Base-by-base conservation (phyloP, 2,329 filamentous ascomycete genomes). In the Pseudogymnoascus sp. region DNA sequence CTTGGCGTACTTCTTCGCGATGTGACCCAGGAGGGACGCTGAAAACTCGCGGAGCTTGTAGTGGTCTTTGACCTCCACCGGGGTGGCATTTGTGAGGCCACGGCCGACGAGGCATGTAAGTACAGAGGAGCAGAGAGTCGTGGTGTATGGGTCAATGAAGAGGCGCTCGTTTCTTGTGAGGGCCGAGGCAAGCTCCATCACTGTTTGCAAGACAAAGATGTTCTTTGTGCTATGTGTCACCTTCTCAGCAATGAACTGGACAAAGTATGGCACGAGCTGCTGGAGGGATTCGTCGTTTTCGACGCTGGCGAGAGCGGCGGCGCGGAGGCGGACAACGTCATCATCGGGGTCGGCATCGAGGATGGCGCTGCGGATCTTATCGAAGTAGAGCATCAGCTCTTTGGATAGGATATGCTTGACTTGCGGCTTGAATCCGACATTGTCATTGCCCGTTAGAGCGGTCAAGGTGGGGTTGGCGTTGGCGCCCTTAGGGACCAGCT, bases 381-480 rank as follows among this genome's bases (percentile, higher is more conserved):
- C 92, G 72, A 97, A 99, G 78, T 97, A 97, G 35, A 97, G 84
- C 66, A 96, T 92, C 21, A 97, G 85, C 76, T 99, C 94, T 76
- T 96, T 96, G 67, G 91, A 96, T 49, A 99, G 84, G 59, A 97
- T 89, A 73, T 99, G 94, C 77, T 97, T 97, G 67, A 99, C 92
- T 11, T 92, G 82, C 2, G 94, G 93, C 73, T 93, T 93, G 76
- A 96, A 87, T 43, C 87, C 82, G 62, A 92, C 82, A 68, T 90
- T 92, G 69, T 96, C 92, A 70, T 89, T 88, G 55, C 92, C 92
- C 60, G 88, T 88, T 67, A 92, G 84, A 14, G 91, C 91, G 26
- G 91, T 90, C 43, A 97, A 81, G 49, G 91, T 89, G 4, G 90
- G 87, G 71, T 96, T 96, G 21, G 91, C 90, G 66, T 91, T 91